These are phyloP conservation scores for Calcarisporium arbuscula DNA, from an alignment of 2,329 filamentous ascomycete genomes.

Conservation along the genomic window DNA sequence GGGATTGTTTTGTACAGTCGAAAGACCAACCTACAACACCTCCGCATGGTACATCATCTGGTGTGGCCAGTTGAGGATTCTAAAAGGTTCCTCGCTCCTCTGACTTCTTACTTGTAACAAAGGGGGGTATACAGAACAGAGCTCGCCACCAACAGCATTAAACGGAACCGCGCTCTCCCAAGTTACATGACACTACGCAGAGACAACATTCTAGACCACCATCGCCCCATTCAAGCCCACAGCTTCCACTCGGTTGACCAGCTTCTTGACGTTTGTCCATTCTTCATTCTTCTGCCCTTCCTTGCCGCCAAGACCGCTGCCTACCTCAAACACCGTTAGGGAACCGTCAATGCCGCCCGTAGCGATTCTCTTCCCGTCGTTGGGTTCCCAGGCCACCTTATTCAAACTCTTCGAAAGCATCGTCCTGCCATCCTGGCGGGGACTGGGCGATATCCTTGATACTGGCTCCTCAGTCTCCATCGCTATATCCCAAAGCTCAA, in stretches of 20 bases:
- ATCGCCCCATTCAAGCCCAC: constrained; percentile 44
- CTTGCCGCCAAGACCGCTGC: constrained; percentile 72
- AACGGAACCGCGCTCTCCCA: constrained; percentile 39
- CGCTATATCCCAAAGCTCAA: constrained; percentile 94
- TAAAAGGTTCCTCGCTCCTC: no score
- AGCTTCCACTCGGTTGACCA: constrained; percentile 70
- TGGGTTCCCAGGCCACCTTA: constrained; percentile 88
- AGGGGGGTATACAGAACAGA: constrained; percentile 9
- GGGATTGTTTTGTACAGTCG: no score
- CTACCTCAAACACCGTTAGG: constrained; percentile 89
- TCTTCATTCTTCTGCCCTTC: constrained; percentile 81
- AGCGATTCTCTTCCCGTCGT: constrained; percentile 79
- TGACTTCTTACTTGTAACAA: no score
- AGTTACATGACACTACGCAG: constrained; percentile 28
- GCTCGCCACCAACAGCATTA: constrained; percentile 14
- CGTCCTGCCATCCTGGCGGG: constrained; percentile 56
- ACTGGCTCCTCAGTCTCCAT: constrained; percentile 89
- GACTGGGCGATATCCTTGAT: constrained; percentile 67
- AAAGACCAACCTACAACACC: no score
- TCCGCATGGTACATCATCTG: no score
- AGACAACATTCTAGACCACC: constrained; percentile 22
- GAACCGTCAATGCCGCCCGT: constrained; percentile 89
- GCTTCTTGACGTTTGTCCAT: constrained; percentile 87
- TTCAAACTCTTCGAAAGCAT: constrained; percentile 84
- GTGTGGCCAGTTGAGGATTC: no score